These are phyloP conservation scores for Aphanomyces euteiches DNA, from an alignment of 352 stramenopile genomes.

Conservation along the genomic window DNA sequence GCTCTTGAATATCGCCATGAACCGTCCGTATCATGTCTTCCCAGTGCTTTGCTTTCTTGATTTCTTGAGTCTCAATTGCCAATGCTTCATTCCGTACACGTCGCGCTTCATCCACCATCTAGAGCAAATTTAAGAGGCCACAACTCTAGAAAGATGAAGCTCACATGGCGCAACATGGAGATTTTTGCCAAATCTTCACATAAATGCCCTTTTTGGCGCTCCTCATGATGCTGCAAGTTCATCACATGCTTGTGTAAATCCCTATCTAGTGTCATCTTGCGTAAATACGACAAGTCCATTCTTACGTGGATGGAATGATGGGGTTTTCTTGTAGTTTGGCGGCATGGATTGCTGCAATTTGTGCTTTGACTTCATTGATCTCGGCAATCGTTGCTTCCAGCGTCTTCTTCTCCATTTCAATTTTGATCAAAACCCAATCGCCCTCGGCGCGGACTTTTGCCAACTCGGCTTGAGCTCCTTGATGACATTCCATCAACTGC, in stretches of 20 bases:
- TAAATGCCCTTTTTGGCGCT: conserved; percentile 1
- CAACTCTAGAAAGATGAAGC: background rate
- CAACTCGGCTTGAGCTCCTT: conserved; percentile 3
- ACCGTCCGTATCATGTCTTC: background rate
- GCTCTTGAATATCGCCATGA: background rate
- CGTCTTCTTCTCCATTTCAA: conserved; percentile 29
- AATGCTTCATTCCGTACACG: conserved; percentile 6
- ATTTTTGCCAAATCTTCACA: conserved; percentile 9
- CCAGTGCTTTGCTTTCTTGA: background rate
- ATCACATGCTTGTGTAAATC: conserved; percentile 15
- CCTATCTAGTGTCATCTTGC: background rate
- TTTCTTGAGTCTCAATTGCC: background rate
- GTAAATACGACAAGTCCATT: background rate
- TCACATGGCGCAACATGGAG: background rate
- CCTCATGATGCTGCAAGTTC: background rate
- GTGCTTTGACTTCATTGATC: background rate
- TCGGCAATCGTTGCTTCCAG: conserved; percentile 7
- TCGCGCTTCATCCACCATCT: conserved; percentile 22
- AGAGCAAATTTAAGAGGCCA: background rate
- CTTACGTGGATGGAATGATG: background rate
- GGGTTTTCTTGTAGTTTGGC: conserved; percentile 2
- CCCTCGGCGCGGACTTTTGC: conserved; percentile 29
- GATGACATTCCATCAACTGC: background rate
- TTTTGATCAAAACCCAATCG: conserved; percentile 28
- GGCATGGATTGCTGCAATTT: conserved; percentile 16